Percentiles rank a stretch among this genome's conserved stretches.
Evolutionary conservation across 2,329 filamentous ascomycete species (phyloP).

Genomic region (Cladosporium austrohemisphaericum): DNA sequence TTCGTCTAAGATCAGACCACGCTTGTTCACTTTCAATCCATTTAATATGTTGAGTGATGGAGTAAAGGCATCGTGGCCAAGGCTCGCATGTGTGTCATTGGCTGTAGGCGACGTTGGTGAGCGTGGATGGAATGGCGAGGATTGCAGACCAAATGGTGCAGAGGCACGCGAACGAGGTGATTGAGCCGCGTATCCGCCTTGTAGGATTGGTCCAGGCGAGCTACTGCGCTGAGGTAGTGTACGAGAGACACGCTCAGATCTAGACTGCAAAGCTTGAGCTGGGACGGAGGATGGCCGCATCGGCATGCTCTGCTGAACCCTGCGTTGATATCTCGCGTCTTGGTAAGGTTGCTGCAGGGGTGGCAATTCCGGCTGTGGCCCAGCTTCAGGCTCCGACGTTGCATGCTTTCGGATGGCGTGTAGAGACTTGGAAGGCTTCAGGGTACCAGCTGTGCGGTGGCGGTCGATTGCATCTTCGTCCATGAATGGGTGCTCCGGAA

Average conservation of each 20-base stretch:
- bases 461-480: no score
- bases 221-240: background rate
- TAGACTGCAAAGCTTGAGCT: constrained; percentile 3
- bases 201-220: background rate
- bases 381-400: no score
- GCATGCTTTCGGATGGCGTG: background rate
- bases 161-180: background rate
- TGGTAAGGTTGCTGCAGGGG: background rate
- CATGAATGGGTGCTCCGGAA: no score
- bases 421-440: background rate
- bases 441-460: no score
- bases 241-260: background rate
- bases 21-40: constrained; percentile 54
- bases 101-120: background rate
- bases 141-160: background rate
- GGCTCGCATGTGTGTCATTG: background rate
- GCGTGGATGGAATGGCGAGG: background rate
- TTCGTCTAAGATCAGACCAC: constrained; percentile 47
- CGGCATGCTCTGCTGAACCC: constrained; percentile 9
- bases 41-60: constrained; percentile 44
- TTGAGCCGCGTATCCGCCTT: background rate
- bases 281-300: background rate
- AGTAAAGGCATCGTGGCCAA: background rate
- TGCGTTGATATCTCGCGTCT: constrained; percentile 10
- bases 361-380: background rate